Percentiles rank a stretch among this genome's conserved stretches.
These are phyloP conservation scores for Kwoniella pini DNA, from an alignment of 768 basidiomycete genomes.

Conservation along the genomic window DNA sequence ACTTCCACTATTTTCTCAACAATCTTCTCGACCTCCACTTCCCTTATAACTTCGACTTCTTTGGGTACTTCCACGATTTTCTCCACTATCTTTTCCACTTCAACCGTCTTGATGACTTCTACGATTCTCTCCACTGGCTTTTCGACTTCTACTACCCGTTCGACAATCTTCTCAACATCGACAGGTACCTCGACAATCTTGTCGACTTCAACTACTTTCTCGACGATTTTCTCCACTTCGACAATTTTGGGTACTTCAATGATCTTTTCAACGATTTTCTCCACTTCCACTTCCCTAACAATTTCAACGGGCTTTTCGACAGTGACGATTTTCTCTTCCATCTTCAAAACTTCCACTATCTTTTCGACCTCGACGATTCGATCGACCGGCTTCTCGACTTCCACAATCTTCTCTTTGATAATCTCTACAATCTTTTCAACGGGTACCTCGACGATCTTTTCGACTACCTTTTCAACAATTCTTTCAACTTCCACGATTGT, in stretches of 20 bases:
- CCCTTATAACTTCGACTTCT: conserved; percentile 46
- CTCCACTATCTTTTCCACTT: conserved; percentile 42
- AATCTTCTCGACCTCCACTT: conserved; percentile 37
- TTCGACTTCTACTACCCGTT: conserved; percentile 37
- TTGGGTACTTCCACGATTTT: conserved; percentile 28
- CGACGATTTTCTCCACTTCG: conserved; percentile 39
- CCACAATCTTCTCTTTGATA: conserved; percentile 41
- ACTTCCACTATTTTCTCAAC: conserved; percentile 44
- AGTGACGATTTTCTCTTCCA: conserved; percentile 41
- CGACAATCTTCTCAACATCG: conserved; percentile 42
- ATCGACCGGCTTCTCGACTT: conserved; percentile 45
- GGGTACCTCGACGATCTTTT: conserved; percentile 21
- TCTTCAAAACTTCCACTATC: conserved; percentile 38
- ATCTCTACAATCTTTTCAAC: conserved; percentile 41
- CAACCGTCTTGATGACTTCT: conserved; percentile 33
- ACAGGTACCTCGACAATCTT: conserved; percentile 42
- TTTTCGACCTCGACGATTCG: conserved; percentile 33
- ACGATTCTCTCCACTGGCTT: conserved; percentile 35
- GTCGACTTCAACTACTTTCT: conserved; percentile 37
- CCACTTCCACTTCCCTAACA: conserved; percentile 30
- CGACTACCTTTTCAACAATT: conserved; percentile 41
- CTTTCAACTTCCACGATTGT: conserved; percentile 36
- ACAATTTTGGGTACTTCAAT: conserved; percentile 44
- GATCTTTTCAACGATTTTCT: conserved; percentile 35
- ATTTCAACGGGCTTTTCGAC: conserved; percentile 42